phyloP scores from a whole-genome alignment of 352 stramenopile species.

The Pythium scleroteichum region DNA sequence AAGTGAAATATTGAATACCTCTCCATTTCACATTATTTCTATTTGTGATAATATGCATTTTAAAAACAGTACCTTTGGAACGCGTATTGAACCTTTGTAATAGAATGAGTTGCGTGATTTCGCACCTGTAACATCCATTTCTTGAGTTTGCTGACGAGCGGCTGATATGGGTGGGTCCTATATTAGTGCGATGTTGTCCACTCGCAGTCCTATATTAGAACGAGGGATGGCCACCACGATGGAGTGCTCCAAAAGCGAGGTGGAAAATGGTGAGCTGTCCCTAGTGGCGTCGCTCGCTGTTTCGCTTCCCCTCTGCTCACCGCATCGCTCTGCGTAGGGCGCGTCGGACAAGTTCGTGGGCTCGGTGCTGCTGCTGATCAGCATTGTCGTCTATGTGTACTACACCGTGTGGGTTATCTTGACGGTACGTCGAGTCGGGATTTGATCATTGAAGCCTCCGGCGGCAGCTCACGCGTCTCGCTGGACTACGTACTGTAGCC shows the following conservation, averaged over 20 bases:
- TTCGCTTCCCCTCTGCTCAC: too few relatives aligned
- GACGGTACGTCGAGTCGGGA: constrained; percentile 71
- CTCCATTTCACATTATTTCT: too few relatives aligned
- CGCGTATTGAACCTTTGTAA: too few relatives aligned
- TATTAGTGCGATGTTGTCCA: not conserved
- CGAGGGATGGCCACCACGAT: not conserved
- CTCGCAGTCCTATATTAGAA: constrained; percentile 2
- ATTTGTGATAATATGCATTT: too few relatives aligned
- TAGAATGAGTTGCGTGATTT: too few relatives aligned
- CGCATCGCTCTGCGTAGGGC: constrained; percentile 31
- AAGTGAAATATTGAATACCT: not conserved
- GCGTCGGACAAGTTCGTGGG: constrained; percentile 81
- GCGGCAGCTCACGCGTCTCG: too few relatives aligned
- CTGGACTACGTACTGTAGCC: constrained; percentile 42
- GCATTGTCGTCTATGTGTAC: constrained; percentile 88
- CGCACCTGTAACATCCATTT: too few relatives aligned
- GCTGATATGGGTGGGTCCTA: not conserved
- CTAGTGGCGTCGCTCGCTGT: too few relatives aligned
- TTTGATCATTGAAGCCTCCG: too few relatives aligned
- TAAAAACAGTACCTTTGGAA: too few relatives aligned
- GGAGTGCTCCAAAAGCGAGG: not conserved
- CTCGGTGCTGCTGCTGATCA: constrained; percentile 72
- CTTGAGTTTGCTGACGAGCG: not conserved
- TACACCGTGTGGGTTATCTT: constrained; percentile 91
- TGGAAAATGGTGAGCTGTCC: constrained; percentile 12